phyloP scores from a whole-genome alignment of 2,329 filamentous ascomycete genomes.

The Epichloe bromicola region DNA sequence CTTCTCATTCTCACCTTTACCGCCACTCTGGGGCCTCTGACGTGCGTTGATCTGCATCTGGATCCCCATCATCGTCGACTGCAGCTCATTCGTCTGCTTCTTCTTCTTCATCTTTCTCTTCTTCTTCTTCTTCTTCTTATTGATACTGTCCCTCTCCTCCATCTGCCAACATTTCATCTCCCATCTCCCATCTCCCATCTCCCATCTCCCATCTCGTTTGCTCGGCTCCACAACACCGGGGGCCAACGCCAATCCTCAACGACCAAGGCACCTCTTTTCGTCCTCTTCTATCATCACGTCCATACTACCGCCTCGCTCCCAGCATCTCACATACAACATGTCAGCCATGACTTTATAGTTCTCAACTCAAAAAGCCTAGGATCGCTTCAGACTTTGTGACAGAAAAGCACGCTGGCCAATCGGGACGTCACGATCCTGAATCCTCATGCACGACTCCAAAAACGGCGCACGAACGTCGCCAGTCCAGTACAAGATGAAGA shows the following conservation, averaged over 20 bases:
- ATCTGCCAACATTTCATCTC: neutral
- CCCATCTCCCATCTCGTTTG: neutral
- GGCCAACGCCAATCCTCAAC: neutral
- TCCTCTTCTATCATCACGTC: neutral
- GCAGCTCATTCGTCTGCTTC: neutral
- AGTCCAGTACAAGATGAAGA: conserved; percentile 34
- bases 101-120: neutral
- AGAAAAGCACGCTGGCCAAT: neutral
- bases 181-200: neutral
- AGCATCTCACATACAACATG: neutral
- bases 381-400: neutral
- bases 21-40: neutral
- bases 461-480: conserved; percentile 20
- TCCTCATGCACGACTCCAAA: conserved; percentile 11
- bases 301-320: neutral
- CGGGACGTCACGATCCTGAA: neutral
- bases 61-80: neutral
- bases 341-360: conserved; percentile 5
- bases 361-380: neutral
- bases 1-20: neutral
- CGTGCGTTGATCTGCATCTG: conserved; percentile 1
- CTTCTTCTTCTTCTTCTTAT: neutral
- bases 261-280: neutral
- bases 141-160: no score
- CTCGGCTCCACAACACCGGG: neutral